Conservation (phyloP, 345 rosid genomes). For the Erucastrum elatum region DNA sequence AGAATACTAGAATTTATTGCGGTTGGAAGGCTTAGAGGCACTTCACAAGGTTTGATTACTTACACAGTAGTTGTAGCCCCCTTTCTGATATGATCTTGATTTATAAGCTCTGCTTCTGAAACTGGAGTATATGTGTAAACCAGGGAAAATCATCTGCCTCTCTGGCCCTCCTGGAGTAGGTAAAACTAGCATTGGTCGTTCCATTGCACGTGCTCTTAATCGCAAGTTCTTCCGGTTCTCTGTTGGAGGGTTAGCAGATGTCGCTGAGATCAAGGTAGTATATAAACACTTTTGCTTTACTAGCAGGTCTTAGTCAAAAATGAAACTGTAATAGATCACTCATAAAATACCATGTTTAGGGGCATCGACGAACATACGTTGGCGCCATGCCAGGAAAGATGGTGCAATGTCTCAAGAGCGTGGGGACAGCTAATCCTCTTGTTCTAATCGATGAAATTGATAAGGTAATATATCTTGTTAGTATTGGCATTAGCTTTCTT, state of each 20-base stretch:
- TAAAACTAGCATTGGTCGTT: background rate
- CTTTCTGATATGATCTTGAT: slow-evolving; percentile 19
- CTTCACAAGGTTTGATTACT: slow-evolving; percentile 5
- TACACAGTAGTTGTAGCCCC: slow-evolving; percentile 2
- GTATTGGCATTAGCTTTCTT: background rate
- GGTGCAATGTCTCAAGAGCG: background rate
- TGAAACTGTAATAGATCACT: background rate
- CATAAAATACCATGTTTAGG: background rate
- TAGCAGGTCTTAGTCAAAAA: background rate
- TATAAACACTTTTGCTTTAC: background rate
- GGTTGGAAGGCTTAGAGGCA: background rate
- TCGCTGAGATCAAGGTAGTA: background rate
- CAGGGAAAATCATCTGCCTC: background rate
- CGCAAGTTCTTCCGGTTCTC: background rate
- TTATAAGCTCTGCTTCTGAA: background rate
- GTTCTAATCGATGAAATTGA: background rate
- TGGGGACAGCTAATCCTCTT: background rate
- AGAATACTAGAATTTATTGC: background rate
- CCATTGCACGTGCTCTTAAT: background rate
- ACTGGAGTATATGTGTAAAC: background rate
- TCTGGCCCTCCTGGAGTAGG: background rate
- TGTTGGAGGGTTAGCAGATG: background rate
- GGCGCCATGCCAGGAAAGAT: slow-evolving; percentile 2
- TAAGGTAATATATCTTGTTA: background rate
- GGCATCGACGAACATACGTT: background rate